Base-by-base conservation (phyloP, 805 yeast species). In the Lachancea quebecensis region DNA sequence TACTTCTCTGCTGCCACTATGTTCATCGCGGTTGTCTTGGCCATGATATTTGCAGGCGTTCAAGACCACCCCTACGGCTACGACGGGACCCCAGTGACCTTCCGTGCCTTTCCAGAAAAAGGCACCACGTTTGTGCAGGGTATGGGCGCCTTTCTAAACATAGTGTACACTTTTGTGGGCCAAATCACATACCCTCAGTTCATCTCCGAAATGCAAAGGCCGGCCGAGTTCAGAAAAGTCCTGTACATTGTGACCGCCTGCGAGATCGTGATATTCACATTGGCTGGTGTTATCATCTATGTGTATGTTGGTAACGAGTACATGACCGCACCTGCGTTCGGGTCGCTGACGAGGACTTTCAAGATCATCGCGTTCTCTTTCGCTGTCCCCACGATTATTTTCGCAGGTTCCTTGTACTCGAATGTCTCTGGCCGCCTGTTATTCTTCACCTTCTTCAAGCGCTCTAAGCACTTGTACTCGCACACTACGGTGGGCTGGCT, bases 141-240 rank as follows among this genome's bases (percentile, higher is more conserved):
- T 1, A 77, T 78, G 82, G 59, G 70, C 34, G 83, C 83, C 0
- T 67, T 73, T 49, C 66, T 78, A 53, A 78, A 78, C 62, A 78
- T 78, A 52, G 78, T 77, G 18, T 78, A 78, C 59, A 77, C 83
- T 1, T 78, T 78, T 62, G 82, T 77, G 17, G 84, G 84, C 3
- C 84, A 78, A 59, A 74, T 78, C 58, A 75, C 79, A 4, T 78
- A 78, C 50, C 83, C 82, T 1, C 76, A 81, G 16, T 78, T 78
- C 59, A 78, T 78, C 47, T 67, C 77, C 10, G 80, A 78, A 53
- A 78, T 78, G 84, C 69, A 67, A 50, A 64, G 68, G 42, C 84
- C 83, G 27, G 63, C 64, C 38, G 83, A 78, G 42, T 78, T 78
- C 66, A 73, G 69, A 49, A 78, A 78, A 62, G 82, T 81, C 1